Base-by-base conservation (phyloP, 768 basidiomycete species). In the Mycena latifolia region DNA sequence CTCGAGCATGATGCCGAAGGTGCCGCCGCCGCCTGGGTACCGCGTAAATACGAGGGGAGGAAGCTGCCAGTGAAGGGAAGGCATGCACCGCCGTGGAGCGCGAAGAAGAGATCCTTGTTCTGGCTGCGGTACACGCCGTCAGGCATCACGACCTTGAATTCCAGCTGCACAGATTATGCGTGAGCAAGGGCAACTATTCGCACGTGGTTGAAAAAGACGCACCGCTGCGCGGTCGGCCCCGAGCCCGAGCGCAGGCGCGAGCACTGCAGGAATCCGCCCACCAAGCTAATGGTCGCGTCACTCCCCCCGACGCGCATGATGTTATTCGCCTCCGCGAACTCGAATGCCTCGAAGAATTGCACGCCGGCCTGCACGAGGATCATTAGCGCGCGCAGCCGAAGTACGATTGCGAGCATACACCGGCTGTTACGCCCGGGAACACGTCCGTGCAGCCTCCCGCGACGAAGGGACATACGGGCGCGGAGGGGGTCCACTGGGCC, bases 81-180 rank as follows among this genome's bases (percentile, higher is more conserved):
- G 41, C 46, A 58, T 67, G n/a, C 55, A 80, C 82, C 83, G 55
- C 83, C 83, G 33, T 81, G 80, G 37, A 88, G 79, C 18, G 86
- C 87, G 62, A 81, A 88, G 75, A 86, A 88, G 0, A 88, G 78
- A 73, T 88, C 86, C 60, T 77, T 61, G 63, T 87, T 84, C 69
- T 86, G 80, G 51, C 83, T 78, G 29, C 83, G 79, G 66, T 75
- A 75, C 27, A 76, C 63, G 0, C 87, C 87, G 70, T 86, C 84
- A 0, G 87, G 85, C 2, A 85, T 87, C 8, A 88, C 86, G 5
- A 88, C 74, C 63, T 83, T 84, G 73, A 80, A 83, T 72, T 89
- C 76, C 2, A 87, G 77, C 81, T 84, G 58, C 45, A 35, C n/a
- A n/a, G n/a, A n/a, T n/a, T n/a, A n/a, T n/a, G n/a, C n/a, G n/a